A percentile compares a stretch with the other conserved stretches of the same genome.
These are phyloP conservation scores for Closterium sp. DNA, from an alignment of 139 green algal genomes.

Conservation along the genomic window DNA sequence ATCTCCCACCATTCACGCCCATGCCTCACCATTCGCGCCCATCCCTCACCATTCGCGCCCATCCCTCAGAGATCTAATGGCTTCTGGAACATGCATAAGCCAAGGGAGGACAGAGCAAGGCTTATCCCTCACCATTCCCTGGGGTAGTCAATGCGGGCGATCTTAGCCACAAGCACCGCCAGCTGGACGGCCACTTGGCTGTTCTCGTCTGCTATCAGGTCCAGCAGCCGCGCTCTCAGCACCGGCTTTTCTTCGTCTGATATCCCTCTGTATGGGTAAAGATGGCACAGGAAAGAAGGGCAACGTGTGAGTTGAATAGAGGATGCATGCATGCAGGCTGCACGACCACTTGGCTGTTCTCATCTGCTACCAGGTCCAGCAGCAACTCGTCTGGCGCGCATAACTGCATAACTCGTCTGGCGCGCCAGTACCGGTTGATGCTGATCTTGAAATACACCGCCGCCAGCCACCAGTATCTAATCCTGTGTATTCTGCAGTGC, in stretches of 20 bases:
- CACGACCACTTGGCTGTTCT: constrained; percentile 68
- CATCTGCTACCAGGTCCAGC: constrained; percentile 34
- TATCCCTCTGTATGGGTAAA: constrained; percentile 60
- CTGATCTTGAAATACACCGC: constrained; percentile 88
- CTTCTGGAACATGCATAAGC: neutral
- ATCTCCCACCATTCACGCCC: too few species aligned
- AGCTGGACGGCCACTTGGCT: constrained; percentile 81
- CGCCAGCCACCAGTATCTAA: constrained; percentile 72
- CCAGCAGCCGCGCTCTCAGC: constrained; percentile 67
- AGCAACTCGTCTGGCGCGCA: constrained; percentile 39
- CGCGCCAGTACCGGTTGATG: constrained; percentile 73
- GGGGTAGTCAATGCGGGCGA: constrained; percentile 86
- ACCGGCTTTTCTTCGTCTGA: constrained; percentile 76
- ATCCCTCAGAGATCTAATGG: too few species aligned
- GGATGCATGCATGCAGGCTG: too few species aligned
- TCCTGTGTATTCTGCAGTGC: neutral
- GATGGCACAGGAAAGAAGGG: too few species aligned
- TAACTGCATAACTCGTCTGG: constrained; percentile 40
- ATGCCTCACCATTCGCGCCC: neutral
- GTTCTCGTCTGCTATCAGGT: neutral
- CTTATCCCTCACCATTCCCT: constrained; percentile 63
- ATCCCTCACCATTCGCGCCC: too few species aligned
- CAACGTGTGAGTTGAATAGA: too few species aligned
- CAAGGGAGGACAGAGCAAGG: constrained; percentile 8
- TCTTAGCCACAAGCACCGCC: constrained; percentile 79